These are phyloP conservation scores for Epichloe baconii DNA, from an alignment of 2,329 filamentous ascomycete species.

Conservation along the genomic window DNA sequence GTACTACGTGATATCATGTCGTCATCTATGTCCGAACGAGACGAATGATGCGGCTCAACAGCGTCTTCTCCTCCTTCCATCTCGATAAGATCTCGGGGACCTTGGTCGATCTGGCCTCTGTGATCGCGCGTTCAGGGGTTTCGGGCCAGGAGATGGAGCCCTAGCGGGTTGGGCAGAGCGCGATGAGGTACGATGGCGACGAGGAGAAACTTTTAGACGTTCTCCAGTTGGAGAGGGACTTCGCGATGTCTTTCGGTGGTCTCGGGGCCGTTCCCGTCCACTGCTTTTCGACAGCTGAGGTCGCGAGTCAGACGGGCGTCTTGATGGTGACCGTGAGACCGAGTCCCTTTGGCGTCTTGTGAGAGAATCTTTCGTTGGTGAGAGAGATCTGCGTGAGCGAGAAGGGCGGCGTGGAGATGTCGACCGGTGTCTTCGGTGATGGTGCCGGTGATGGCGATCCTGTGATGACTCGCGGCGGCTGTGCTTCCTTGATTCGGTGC, in stretches of 20 bases:
- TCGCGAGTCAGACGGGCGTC: conserved; percentile 2
- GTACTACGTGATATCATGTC: conserved; percentile 33
- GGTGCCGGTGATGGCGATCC: conserved; percentile 15
- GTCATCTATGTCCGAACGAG: conserved; percentile 37
- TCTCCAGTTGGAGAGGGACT: conserved; percentile 7
- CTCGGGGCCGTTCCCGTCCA: conserved; percentile 3
- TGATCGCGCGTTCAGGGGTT: not conserved
- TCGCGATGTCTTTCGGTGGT: conserved; percentile 3
- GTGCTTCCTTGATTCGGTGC: conserved; percentile 18
- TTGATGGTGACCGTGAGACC: conserved; percentile 14
- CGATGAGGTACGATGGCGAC: conserved; percentile 10
- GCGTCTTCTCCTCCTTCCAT: conserved; percentile 17
- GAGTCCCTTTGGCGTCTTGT: conserved; percentile 12
- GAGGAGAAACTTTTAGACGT: conserved; percentile 3
- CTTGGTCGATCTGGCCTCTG: conserved; percentile 10
- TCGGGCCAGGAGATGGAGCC: conserved; percentile 7
- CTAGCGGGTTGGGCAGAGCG: conserved; percentile 11
- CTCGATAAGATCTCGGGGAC: conserved; percentile 16
- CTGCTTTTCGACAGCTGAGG: not conserved
- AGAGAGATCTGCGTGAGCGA: conserved; percentile 17
- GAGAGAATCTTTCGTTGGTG: conserved; percentile 10
- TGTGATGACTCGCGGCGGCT: conserved; percentile 19
- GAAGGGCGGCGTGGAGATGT: conserved; percentile 18
- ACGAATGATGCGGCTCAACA: conserved; percentile 24
- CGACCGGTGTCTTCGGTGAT: conserved; percentile 5